Evolutionary conservation across 2,329 filamentous ascomycete species (phyloP), one percentile per base, ranked within the genome.

Genomic region (Claviceps humidiphila): DNA sequence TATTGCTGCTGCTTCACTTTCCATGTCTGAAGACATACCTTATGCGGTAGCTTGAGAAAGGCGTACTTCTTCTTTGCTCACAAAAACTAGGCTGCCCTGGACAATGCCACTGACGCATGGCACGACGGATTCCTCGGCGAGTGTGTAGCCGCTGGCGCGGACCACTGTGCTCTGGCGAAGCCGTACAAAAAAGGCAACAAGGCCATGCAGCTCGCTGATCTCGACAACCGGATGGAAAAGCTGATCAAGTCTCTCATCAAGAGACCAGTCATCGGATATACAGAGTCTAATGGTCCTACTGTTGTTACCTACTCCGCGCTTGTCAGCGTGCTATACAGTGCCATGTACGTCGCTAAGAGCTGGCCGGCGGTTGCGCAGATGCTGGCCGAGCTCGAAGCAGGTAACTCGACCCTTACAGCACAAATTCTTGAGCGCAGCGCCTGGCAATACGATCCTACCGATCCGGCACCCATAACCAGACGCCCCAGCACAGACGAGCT

Each of bases 91-190:
- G 69, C 70, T 1, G 67, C 73, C 3, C 64, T 76, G 4, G 73
- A 75, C 52, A 76, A 76, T 54, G 69, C 64, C 6, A 76, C 74
- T 0, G 60, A 76, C 54, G 71, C 71, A 1, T 76, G 71, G 70
- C 65, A 63, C 24, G 72, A 76, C 52, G 74, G 74, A 14, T 75
- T 77, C 49, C 60, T 77, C 2, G 73, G 72, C 22, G 73, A 75
- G 55, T 77, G 74, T 45, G 44, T 76, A 49, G 67, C 69, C 3
- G 73, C 74, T 6, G 74, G 74, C 0, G 70, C 71, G 1, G 59
- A 71, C 3, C 58, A 72, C 53, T 77, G 74, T 48, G 69, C 69
- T 1, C 61, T 77, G 1, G 71, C 73, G 8, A 67, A 62, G 52
- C 59, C 67, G 1, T 58, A 53, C 4, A 55, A 61, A 14, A 59